A percentile compares a stretch with the other conserved stretches of the same genome.
These are phyloP conservation scores for Neofusicoccum laricinum DNA, from an alignment of 2,329 filamentous ascomycete species.

Conservation along the genomic window DNA sequence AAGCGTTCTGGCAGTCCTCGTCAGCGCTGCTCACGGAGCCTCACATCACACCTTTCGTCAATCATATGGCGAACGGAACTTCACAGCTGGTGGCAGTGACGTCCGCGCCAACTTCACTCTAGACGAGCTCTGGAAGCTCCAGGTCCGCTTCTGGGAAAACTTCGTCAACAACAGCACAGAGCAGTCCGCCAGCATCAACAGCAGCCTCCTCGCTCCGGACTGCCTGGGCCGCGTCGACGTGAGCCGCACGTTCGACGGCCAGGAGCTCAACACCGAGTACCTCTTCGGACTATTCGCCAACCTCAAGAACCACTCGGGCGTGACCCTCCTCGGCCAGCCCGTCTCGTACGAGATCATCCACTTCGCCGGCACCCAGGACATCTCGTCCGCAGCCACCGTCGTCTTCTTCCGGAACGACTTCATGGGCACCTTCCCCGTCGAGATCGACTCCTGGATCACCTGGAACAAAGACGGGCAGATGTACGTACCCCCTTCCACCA, in stretches of 20 bases:
- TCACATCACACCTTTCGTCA: background rate
- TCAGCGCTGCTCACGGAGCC: background rate
- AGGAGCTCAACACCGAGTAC: slow-evolving; percentile 39
- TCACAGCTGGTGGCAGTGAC: background rate
- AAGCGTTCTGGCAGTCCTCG: background rate
- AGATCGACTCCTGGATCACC: slow-evolving; percentile 34
- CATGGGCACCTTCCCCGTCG: slow-evolving; percentile 28
- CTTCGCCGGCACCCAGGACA: slow-evolving; percentile 33
- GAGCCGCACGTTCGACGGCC: slow-evolving; percentile 32
- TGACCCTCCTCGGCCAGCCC: slow-evolving; percentile 24
- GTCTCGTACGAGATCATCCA: slow-evolving; percentile 28
- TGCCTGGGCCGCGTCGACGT: slow-evolving; percentile 34
- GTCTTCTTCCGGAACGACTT: slow-evolving; percentile 27
- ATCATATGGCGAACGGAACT: background rate
- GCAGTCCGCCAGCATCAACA: slow-evolving; percentile 33
- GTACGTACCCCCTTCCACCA: too few relatives aligned
- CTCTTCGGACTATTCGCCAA: slow-evolving; percentile 37
- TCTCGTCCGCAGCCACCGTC: slow-evolving; percentile 27
- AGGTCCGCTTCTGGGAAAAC: slow-evolving; percentile 27
- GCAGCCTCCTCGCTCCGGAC: slow-evolving; percentile 27
- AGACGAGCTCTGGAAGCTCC: slow-evolving; percentile 28
- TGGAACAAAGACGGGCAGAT: slow-evolving; percentile 30
- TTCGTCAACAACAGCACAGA: slow-evolving; percentile 22
- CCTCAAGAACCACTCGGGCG: slow-evolving; percentile 15
- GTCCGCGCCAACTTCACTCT: slow-evolving; percentile 23